Base-by-base conservation (phyloP, 1,284 basidiomycete species). In the Boletellus deceptivus region DNA sequence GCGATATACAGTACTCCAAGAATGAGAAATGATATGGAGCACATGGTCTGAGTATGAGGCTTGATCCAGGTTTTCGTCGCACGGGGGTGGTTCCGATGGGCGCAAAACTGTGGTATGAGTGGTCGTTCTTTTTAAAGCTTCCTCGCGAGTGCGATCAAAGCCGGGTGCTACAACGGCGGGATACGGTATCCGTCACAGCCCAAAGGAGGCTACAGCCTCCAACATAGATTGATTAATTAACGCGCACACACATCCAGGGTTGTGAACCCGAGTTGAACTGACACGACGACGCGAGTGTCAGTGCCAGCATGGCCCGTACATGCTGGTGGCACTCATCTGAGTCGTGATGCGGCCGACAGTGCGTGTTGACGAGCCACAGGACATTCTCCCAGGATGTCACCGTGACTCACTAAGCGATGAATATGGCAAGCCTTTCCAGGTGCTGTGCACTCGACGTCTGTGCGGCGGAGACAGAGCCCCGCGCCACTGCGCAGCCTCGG, bases 41-140 rank as follows among this genome's bases (percentile, higher is more conserved):
- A n/a, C n/a, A n/a, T n/a, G n/a, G n/a, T n/a, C n/a, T n/a, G n/a
- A n/a, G n/a, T n/a, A n/a, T n/a, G n/a, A 20, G 24, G 38, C 48
- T 46, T 81, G 27, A 47, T 40, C 27, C 25, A 18, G 7, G 31
- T 14, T 14, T 25, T 25, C 25, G 11, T 8, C n/a, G 16, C 43
- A 60, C 10, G 59, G 52, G 49, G 46, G 34, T 35, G 17, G 27
- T 47, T 39, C 18, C 20, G 37, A 48, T 47, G 59, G 61, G 61
- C 62, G 62, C 57, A 66, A 59, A 56, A 59, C 57, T 63, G 65
- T 63, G 62, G 62, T 42, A 48, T 49, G 42, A 18, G 39, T 48
- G 40, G 43, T 49, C 25, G 39, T 41, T 8, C 34, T n/a, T 11
- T 13, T 11, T 13, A 16, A 13, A 22, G 40, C 52, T 43, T 49